Evolutionary conservation across 257 asterid species (phyloP).

Genomic region (Lantana camara): DNA sequence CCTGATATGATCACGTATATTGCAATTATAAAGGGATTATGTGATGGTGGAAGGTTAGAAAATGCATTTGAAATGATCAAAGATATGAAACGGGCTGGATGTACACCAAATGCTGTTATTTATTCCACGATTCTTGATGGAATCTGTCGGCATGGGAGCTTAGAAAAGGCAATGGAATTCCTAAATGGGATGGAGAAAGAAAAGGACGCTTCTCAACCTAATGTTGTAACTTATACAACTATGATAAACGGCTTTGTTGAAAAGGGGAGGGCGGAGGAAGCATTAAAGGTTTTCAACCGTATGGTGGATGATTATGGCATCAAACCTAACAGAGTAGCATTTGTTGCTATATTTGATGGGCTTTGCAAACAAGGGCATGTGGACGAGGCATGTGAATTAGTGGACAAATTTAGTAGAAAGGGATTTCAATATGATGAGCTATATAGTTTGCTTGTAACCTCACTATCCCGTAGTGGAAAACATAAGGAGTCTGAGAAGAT

Average conservation of each 20-base stretch:
- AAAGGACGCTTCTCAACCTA: slow-evolving; percentile 49
- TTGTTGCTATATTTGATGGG: slow-evolving; percentile 58
- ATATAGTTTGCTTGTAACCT: slow-evolving; percentile 52
- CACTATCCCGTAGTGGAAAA: slow-evolving; percentile 58
- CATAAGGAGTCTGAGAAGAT: slow-evolving; percentile 53
- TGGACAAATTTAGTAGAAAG: slow-evolving; percentile 47
- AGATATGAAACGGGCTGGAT: slow-evolving; percentile 65
- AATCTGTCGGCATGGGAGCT: slow-evolving; percentile 55
- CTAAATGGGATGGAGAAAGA: slow-evolving; percentile 70
- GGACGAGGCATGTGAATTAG: slow-evolving; percentile 55
- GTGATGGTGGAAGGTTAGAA: slow-evolving; percentile 67
- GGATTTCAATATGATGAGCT: slow-evolving; percentile 49
- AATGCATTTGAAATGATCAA: slow-evolving; percentile 59
- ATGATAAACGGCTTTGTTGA: slow-evolving; percentile 63
- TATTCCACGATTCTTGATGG: slow-evolving; percentile 76
- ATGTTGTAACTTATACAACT: slow-evolving; percentile 71
- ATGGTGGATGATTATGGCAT: slow-evolving; percentile 57
- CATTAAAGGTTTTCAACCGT: slow-evolving; percentile 51
- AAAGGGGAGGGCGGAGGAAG: slow-evolving; percentile 59
- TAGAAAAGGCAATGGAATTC: slow-evolving; percentile 65
- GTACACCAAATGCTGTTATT: slow-evolving; percentile 61
- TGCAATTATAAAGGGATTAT: slow-evolving; percentile 57
- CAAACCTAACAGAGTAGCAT: slow-evolving; percentile 60
- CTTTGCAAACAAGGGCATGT: slow-evolving; percentile 62
- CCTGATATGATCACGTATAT: slow-evolving; percentile 74